These are phyloP conservation scores for Voacanga thouarsii DNA, from an alignment of 257 asterid genomes.

Conservation along the genomic window DNA sequence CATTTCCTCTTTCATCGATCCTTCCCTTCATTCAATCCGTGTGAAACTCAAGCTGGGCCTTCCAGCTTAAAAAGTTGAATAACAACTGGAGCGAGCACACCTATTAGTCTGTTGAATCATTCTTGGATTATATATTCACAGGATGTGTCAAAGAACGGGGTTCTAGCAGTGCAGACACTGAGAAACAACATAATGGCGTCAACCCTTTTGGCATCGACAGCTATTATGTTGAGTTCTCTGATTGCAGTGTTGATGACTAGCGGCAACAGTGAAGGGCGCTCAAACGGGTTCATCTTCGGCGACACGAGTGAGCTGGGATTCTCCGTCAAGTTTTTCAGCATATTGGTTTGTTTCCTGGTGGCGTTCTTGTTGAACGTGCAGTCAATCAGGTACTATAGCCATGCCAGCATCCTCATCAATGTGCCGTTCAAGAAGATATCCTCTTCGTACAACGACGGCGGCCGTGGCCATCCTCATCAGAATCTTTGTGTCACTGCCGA, in stretches of 20 bases:
- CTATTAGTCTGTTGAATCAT: neutral
- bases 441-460: neutral
- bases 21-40: neutral
- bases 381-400: conserved; percentile 87
- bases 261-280: conserved; percentile 26
- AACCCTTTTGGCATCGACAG: conserved; percentile 74
- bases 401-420: conserved; percentile 81
- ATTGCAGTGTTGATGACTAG: conserved; percentile 73
- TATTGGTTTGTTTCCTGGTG: conserved; percentile 64
- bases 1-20: neutral
- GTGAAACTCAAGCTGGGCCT: too few relatives aligned
- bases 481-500: conserved; percentile 36
- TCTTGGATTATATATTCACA: conserved; percentile 10
- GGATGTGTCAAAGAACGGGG: conserved; percentile 68
- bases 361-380: conserved; percentile 82
- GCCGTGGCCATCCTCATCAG: neutral
- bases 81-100: too few relatives aligned
- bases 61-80: neutral
- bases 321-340: conserved; percentile 63
- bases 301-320: conserved; percentile 38
- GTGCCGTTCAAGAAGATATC: conserved; percentile 44
- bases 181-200: conserved; percentile 97
- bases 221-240: conserved; percentile 78
- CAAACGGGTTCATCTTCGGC: conserved; percentile 30
- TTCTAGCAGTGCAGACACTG: conserved; percentile 76